These are phyloP conservation scores for Trametes cinnabarina DNA, from an alignment of 768 basidiomycete genomes.

Conservation along the genomic window DNA sequence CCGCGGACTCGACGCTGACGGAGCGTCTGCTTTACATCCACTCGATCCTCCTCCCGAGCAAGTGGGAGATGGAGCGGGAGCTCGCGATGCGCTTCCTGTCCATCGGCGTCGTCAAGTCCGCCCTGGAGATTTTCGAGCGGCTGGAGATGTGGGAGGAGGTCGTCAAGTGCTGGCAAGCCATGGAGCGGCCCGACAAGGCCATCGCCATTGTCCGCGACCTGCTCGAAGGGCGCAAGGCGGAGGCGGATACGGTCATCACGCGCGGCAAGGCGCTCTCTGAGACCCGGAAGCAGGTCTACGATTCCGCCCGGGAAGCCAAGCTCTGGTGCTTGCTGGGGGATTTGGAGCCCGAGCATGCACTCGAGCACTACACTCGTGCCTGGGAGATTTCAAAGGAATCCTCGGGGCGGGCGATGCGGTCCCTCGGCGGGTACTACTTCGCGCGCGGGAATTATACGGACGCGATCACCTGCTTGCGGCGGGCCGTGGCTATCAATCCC, in stretches of 20 bases:
- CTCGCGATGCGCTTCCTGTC: slow-evolving; percentile 79
- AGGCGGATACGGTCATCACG: slow-evolving; percentile 68
- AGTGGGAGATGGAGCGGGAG: slow-evolving; percentile 93
- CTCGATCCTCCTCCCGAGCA: slow-evolving; percentile 77
- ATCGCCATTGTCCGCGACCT: slow-evolving; percentile 81
- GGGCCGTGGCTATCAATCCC: slow-evolving; percentile 86
- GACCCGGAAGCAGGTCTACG: slow-evolving; percentile 45
- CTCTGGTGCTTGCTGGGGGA: slow-evolving; percentile 95
- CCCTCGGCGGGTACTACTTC: slow-evolving; percentile 84
- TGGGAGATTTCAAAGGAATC: slow-evolving; percentile 80
- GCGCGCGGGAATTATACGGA: slow-evolving; percentile 58
- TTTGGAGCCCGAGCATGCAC: slow-evolving; percentile 69
- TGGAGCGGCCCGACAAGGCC: slow-evolving; percentile 79
- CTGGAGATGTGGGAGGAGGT: slow-evolving; percentile 99
- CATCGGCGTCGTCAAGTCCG: slow-evolving; percentile 85
- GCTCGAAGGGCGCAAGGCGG: slow-evolving; percentile 79
- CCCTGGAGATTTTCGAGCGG: slow-evolving; percentile 89
- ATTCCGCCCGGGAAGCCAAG: slow-evolving; percentile 79
- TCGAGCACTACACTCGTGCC: slow-evolving; percentile 74
- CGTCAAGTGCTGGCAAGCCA: slow-evolving; percentile 78
- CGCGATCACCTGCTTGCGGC: slow-evolving; percentile 64
- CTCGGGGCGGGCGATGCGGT: slow-evolving; percentile 89
- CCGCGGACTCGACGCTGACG: slow-evolving; percentile 65
- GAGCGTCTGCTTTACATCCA: slow-evolving; percentile 84
- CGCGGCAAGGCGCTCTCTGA: slow-evolving; percentile 53